Conservation (phyloP, 352 stramenopile genomes). For the Pythium vanterpoolii region DNA sequence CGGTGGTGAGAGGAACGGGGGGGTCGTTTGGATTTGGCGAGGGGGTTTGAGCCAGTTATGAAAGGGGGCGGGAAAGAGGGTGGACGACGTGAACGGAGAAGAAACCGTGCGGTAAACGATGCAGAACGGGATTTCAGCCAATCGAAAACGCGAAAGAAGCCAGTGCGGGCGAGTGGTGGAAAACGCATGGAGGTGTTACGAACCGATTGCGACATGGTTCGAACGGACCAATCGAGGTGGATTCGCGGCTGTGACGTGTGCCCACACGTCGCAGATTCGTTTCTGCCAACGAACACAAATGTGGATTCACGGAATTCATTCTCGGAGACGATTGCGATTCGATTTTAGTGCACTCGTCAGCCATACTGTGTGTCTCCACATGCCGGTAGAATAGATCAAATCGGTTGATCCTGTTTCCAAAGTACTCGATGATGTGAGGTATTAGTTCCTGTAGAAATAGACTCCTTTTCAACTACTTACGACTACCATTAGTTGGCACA, state of each 20-base stretch:
- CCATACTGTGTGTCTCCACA: too few relatives aligned
- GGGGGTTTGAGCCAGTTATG: slow-evolving; percentile 14
- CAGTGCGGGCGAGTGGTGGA: neutral
- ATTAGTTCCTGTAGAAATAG: too few relatives aligned
- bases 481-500: too few relatives aligned
- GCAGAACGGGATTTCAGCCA: slow-evolving; percentile 11
- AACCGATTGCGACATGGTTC: slow-evolving; percentile 20
- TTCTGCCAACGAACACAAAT: too few relatives aligned
- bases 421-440: too few relatives aligned
- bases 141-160: neutral
- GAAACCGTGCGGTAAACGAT: slow-evolving; percentile 16
- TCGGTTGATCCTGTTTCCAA: too few relatives aligned
- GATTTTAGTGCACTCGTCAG: neutral
- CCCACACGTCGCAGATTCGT: slow-evolving; percentile 10
- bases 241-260: slow-evolving; percentile 6
- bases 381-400: too few relatives aligned
- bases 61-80: neutral
- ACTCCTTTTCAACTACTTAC: too few relatives aligned
- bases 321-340: neutral
- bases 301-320: neutral
- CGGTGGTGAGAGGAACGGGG: neutral
- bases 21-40: neutral
- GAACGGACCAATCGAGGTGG: neutral
- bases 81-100: neutral
- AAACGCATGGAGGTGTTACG: slow-evolving; percentile 1